Base-by-base conservation (phyloP, 176 grass and related monocot species). In the Oryza brachyantha region DNA sequence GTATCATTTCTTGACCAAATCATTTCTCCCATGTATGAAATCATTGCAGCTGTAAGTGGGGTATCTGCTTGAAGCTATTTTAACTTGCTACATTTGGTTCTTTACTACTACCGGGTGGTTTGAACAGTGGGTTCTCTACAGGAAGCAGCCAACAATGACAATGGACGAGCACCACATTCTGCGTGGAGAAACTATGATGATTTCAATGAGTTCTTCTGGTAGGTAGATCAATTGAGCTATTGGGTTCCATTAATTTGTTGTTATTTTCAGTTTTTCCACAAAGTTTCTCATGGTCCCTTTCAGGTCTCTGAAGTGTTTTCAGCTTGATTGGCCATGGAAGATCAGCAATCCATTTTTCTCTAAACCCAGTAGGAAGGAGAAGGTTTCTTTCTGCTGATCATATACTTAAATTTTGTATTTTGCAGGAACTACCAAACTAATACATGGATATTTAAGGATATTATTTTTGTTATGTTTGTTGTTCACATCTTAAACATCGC, bases 181-280 rank as follows among this genome's bases (percentile, higher is more conserved):
- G 94, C 84, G 68, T 97, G 94, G 94, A 91, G 94, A 90, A 97
- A 97, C 77, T 97, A 97, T 79, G 94, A 97, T 79, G 94, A 97
- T 78, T 97, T 97, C 67, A 97, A 97, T 63, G 94, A 97, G 76
- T 93, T 93, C 52, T 97, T 97, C 64, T 97, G 94, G 94, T 97
- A 84, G 68, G 37, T 40, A 1, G 14, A 77, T 57, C 43, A 34
- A 78, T 68, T 37, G 45, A 32, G 21, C 25, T 74, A 36, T 54
- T 27, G 7, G 10, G 21, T 66, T 54, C 42, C 66, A 5, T 48
- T 72, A 13, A 67, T 60, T 62, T 66, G 3, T 14, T 82, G 68
- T 13, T 76, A 7, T 62, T 74, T 43, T 79, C 24, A 50, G 17
- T 50, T 21, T 55, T 45, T 55, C 9, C 22, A 41, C 61, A 42